Evolutionary conservation across 495 filamentous ascomycete species (phyloP).

Genomic region (Trichoderma virens): DNA sequence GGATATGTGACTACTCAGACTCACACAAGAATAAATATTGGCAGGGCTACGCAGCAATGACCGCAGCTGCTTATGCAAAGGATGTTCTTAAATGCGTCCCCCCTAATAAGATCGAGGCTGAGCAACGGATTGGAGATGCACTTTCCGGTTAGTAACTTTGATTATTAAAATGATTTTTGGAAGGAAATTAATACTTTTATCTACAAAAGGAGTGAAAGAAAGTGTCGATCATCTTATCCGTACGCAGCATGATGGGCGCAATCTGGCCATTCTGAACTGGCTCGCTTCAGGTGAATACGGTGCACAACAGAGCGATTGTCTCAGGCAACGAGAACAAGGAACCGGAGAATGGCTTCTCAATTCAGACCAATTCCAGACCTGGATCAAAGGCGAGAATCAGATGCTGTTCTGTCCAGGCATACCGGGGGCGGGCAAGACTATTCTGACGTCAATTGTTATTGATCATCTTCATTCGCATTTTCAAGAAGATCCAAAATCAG

Average conservation of each 20-base stretch:
- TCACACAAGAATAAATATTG: background rate
- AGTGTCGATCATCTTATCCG: no score
- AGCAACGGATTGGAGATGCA: no score
- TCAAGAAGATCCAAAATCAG: slow-evolving; percentile 22
- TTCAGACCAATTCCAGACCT: slow-evolving; percentile 21
- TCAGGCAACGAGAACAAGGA: slow-evolving; percentile 17
- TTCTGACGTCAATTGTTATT: slow-evolving; percentile 27
- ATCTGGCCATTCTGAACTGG: background rate
- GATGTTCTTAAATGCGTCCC: background rate
- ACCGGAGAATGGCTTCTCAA: slow-evolving; percentile 36
- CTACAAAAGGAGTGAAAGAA: background rate
- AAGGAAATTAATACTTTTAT: no score
- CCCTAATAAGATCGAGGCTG: no score
- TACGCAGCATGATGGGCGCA: no score
- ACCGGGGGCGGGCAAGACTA: slow-evolving; percentile 27
- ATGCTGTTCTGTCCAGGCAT: slow-evolving; percentile 39
- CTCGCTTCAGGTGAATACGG: background rate
- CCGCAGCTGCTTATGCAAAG: background rate
- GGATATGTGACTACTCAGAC: background rate
- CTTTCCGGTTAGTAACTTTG: no score
- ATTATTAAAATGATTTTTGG: no score
- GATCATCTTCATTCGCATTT: slow-evolving; percentile 23
- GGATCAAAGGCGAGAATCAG: slow-evolving; percentile 18
- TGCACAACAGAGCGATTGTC: background rate
- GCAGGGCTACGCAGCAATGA: background rate